A percentile compares a stretch with the other conserved stretches of the same genome.
These are phyloP conservation scores for Aciculoconidium aculeatum DNA, from an alignment of 805 yeast species.

Conservation along the genomic window DNA sequence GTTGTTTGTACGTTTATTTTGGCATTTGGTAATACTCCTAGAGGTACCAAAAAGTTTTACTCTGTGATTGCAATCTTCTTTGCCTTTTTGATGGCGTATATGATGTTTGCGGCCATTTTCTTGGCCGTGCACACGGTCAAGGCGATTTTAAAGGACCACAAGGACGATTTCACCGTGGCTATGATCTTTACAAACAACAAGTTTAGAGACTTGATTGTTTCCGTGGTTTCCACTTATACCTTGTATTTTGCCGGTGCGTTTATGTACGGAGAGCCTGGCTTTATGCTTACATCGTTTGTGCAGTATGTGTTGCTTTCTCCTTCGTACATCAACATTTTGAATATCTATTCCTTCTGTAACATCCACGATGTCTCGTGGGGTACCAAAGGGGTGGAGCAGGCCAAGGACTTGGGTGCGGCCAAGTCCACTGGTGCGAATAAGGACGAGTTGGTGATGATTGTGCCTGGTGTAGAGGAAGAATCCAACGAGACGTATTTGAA, in stretches of 20 bases:
- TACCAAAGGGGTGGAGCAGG: constrained; percentile 73
- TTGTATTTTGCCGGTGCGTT: constrained; percentile 75
- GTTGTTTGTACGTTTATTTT: constrained; percentile 81
- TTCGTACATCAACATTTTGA: constrained; percentile 82
- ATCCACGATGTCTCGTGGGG: constrained; percentile 98
- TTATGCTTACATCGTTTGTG: constrained; percentile 79
- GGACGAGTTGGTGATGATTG: constrained; percentile 36
- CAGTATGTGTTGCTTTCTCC: constrained; percentile 86
- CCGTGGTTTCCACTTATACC: constrained; percentile 77
- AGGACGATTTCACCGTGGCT: constrained; percentile 33
- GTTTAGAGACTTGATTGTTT: constrained; percentile 83
- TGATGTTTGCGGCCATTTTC: constrained; percentile 81
- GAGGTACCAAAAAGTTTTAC: constrained; percentile 80
- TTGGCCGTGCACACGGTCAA: constrained; percentile 71
- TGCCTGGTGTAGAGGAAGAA: constrained; percentile 69
- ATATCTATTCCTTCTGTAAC: constrained; percentile 93
- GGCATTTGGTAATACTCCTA: constrained; percentile 91
- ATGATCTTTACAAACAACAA: constrained; percentile 59
- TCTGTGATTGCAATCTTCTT: constrained; percentile 69
- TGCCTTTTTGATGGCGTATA: constrained; percentile 83
- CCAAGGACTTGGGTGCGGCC: constrained; percentile 78
- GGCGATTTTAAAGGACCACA: constrained; percentile 41
- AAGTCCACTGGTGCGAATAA: constrained; percentile 42
- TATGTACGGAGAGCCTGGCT: constrained; percentile 85
- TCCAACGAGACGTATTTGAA: constrained; percentile 69